A percentile compares a stretch with the other conserved stretches of the same genome.
These are phyloP conservation scores for Pseudocercospora cruenta DNA, from an alignment of 2,329 filamentous ascomycete species.

Conservation along the genomic window DNA sequence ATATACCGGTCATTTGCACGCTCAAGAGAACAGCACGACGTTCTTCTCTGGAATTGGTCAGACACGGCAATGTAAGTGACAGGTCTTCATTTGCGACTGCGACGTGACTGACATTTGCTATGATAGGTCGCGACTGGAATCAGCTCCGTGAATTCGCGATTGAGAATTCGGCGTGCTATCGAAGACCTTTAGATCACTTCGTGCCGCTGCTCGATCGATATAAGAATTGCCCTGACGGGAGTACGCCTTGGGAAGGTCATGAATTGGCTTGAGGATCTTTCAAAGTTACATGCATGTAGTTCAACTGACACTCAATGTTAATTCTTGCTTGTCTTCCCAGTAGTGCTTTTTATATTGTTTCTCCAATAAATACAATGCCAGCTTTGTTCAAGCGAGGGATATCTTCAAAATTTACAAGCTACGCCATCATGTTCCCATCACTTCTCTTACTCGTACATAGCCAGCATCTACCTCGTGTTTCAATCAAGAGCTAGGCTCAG, in stretches of 20 bases:
- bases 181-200: slow-evolving; percentile 5
- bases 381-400: not conserved
- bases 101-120: not conserved
- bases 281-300: too few species aligned
- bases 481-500: not conserved
- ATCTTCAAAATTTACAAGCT: not conserved
- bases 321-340: not conserved
- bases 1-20: not conserved
- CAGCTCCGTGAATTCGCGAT: not conserved
- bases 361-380: not conserved
- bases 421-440: not conserved
- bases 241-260: slow-evolving; percentile 1
- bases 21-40: slow-evolving; percentile 3
- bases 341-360: not conserved
- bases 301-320: too few species aligned
- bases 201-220: slow-evolving; percentile 9
- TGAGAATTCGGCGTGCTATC: slow-evolving; percentile 13
- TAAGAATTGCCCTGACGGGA: slow-evolving; percentile 11
- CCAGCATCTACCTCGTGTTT: not conserved
- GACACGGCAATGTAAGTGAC: slow-evolving; percentile 3
- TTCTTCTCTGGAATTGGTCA: slow-evolving; percentile 5
- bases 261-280: not conserved
- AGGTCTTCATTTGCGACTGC: not conserved
- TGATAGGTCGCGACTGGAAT: not conserved
- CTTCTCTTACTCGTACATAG: not conserved